These are phyloP conservation scores for Epichloe elymi DNA, from an alignment of 2,329 filamentous ascomycete genomes.

Conservation along the genomic window DNA sequence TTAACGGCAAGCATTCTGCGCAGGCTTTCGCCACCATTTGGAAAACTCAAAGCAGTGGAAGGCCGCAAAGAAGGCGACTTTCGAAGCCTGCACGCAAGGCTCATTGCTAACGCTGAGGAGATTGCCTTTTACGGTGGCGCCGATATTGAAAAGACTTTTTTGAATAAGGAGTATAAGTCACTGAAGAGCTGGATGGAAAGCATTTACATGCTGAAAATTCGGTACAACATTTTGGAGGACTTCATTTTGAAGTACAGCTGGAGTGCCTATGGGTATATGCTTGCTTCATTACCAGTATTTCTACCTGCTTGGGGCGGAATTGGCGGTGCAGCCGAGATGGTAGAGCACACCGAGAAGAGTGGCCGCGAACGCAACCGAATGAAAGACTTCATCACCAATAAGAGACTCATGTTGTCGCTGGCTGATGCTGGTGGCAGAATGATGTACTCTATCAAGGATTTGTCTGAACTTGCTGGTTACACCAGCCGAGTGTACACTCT, in stretches of 20 bases:
- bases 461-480: slow-evolving; percentile 89
- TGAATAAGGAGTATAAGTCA: slow-evolving; percentile 85
- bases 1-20: slow-evolving; percentile 82
- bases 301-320: slow-evolving; percentile 86
- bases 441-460: slow-evolving; percentile 99
- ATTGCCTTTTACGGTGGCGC: slow-evolving; percentile 95
- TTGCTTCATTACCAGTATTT: slow-evolving; percentile 88
- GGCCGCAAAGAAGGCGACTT: slow-evolving; percentile 94
- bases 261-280: slow-evolving; percentile 92
- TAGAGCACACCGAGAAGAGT: slow-evolving; percentile 33
- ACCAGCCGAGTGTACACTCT: slow-evolving; percentile 92
- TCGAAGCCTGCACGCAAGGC: slow-evolving; percentile 72
- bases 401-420: slow-evolving; percentile 91
- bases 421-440: slow-evolving; percentile 93
- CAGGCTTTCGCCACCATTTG: slow-evolving; percentile 84
- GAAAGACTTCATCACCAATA: slow-evolving; percentile 99
- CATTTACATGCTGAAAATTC: slow-evolving; percentile 94
- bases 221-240: slow-evolving; percentile 97
- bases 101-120: slow-evolving; percentile 95
- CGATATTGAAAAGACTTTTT: slow-evolving; percentile 84
- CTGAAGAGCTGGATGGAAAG: slow-evolving; percentile 95
- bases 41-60: slow-evolving; percentile 92
- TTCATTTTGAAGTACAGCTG: slow-evolving; percentile 97
- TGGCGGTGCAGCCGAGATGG: slow-evolving; percentile 57
- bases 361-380: slow-evolving; percentile 73